A percentile compares a stretch with the other conserved stretches of the same genome.
Conservation (phyloP, 176 grass and related monocot species). For the Poa annua region DNA sequence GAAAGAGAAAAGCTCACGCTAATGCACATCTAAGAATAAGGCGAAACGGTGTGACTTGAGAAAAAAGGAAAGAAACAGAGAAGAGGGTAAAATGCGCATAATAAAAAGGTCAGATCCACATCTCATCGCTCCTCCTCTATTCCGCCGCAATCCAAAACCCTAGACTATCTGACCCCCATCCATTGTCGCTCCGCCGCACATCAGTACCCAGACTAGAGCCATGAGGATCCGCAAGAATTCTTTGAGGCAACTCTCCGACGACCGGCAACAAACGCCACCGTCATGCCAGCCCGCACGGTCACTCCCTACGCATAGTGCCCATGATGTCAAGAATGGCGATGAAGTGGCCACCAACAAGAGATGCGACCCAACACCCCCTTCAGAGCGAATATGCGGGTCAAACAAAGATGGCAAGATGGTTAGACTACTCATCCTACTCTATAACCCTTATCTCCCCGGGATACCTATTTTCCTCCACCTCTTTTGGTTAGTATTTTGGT, state of each 20-base stretch:
- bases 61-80: not conserved
- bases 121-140: not conserved
- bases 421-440: not conserved
- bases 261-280: too few relatives aligned
- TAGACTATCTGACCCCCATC: not conserved
- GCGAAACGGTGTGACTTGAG: not conserved
- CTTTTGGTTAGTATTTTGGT: not conserved
- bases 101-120: not conserved
- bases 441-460: too few relatives aligned
- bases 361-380: not conserved
- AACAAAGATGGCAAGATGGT: not conserved
- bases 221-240: constrained; percentile 24
- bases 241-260: not conserved
- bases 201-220: not conserved
- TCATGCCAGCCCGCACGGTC: not conserved
- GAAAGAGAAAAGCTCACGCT: not conserved
- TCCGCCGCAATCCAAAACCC: constrained; percentile 27
- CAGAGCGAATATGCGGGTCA: not conserved
- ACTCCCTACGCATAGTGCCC: not conserved
- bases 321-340: not conserved
- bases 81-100: not conserved
- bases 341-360: not conserved
- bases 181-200: not conserved
- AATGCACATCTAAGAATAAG: not conserved
- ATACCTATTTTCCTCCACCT: not conserved